These are phyloP conservation scores for Baorangia bicolor DNA, from an alignment of 768 basidiomycete genomes.

Conservation along the genomic window DNA sequence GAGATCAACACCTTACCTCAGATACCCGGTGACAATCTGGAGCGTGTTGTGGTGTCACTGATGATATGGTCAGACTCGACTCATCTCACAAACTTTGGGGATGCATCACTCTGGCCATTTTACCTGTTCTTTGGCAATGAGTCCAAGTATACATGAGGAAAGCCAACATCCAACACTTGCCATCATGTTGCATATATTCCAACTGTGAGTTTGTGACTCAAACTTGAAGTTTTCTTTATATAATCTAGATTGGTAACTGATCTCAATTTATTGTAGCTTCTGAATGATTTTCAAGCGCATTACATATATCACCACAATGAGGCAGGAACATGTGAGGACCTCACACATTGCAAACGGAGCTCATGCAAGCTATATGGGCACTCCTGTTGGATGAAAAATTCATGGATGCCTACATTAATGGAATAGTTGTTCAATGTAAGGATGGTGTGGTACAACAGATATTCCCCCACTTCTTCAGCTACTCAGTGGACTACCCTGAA, in stretches of 20 bases:
- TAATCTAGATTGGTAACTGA: background rate
- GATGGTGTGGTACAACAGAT: background rate
- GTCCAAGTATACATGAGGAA: slow-evolving; percentile 9
- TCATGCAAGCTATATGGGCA: slow-evolving; percentile 22
- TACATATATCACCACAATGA: background rate
- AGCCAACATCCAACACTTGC: background rate
- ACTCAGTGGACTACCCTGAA: background rate
- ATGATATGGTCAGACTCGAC: slow-evolving; percentile 18
- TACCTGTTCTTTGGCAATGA: slow-evolving; percentile 17
- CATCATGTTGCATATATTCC: slow-evolving; percentile 16
- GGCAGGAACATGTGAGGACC: background rate
- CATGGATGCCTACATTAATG: background rate
- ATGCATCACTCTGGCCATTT: slow-evolving; percentile 10
- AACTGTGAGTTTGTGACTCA: background rate
- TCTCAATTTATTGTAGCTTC: background rate
- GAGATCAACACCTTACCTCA: background rate
- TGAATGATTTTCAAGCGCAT: background rate
- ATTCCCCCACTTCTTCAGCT: background rate
- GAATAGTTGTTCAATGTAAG: background rate
- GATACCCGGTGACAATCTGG: background rate
- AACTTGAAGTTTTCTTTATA: too few relatives aligned
- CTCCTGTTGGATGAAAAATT: slow-evolving; percentile 27
- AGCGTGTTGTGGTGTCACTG: background rate
- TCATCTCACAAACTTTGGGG: slow-evolving; percentile 20
- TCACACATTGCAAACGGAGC: slow-evolving; percentile 22